Conservation (phyloP, 371 early-diverging fungal species). For the Mucor racemosus region DNA sequence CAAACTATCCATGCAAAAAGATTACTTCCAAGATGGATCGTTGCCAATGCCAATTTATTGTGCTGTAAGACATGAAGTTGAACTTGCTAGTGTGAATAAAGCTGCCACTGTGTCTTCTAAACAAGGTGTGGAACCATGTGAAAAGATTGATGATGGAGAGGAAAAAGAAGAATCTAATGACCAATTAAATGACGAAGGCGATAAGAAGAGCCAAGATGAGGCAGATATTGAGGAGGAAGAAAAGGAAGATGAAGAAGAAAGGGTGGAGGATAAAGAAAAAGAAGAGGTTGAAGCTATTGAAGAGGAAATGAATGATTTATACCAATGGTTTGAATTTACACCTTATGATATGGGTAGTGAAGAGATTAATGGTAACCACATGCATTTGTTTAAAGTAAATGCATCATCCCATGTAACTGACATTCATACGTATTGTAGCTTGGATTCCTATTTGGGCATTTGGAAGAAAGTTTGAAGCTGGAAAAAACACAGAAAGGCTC, state of each 20-base stretch:
- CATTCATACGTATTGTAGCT: slow-evolving; percentile 26
- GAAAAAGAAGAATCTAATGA: slow-evolving; percentile 15
- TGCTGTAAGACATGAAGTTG: slow-evolving; percentile 66
- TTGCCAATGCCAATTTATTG: slow-evolving; percentile 81
- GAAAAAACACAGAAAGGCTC: slow-evolving; percentile 55
- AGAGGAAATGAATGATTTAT: slow-evolving; percentile 26
- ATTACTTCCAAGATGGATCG: slow-evolving; percentile 65
- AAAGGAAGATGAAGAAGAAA: background rate
- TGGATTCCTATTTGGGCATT: slow-evolving; percentile 81
- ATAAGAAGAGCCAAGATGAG: background rate
- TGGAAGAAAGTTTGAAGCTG: slow-evolving; percentile 69
- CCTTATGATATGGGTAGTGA: slow-evolving; percentile 80
- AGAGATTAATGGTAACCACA: slow-evolving; percentile 63
- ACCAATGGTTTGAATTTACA: slow-evolving; percentile 83
- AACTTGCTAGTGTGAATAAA: slow-evolving; percentile 14
- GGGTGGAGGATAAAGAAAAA: background rate
- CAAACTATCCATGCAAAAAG: slow-evolving; percentile 43
- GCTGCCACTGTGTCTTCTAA: slow-evolving; percentile 7
- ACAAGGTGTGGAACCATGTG: slow-evolving; percentile 11
- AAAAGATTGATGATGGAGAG: background rate
- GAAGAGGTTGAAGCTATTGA: background rate
- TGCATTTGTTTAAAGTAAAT: background rate
- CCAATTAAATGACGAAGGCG: background rate
- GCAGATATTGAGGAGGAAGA: slow-evolving; percentile 41
- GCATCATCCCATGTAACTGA: background rate